Percentiles rank a stretch among this genome's conserved stretches.
Conservation (phyloP, 305 asterid species). For the Solanum chacoense region DNA sequence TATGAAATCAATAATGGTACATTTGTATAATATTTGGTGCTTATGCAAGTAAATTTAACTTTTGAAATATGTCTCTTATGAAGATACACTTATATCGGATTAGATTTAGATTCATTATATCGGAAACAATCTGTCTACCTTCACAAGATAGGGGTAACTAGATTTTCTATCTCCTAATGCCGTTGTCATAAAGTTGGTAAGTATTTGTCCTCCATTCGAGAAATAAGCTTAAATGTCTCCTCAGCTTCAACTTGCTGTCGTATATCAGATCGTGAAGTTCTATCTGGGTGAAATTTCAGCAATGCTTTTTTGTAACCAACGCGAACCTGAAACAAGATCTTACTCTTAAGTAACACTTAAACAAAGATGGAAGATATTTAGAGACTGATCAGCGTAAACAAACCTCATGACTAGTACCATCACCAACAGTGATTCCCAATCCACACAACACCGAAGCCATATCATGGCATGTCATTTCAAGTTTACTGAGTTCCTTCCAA, state of each 20-base stretch:
- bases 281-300: slow-evolving; percentile 81
- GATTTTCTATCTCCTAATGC: not conserved
- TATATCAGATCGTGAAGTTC: slow-evolving; percentile 37
- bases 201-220: slow-evolving; percentile 65
- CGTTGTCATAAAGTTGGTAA: slow-evolving; percentile 6
- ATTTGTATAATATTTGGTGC: not conserved
- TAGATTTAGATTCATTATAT: not conserved
- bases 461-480: slow-evolving; percentile 47
- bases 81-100: not conserved
- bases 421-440: slow-evolving; percentile 37
- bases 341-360: not conserved
- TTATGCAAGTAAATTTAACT: not conserved
- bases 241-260: slow-evolving; percentile 87
- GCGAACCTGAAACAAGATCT: slow-evolving; percentile 53
- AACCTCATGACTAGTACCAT: slow-evolving; percentile 62
- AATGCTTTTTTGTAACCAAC: slow-evolving; percentile 66
- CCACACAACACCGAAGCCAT: slow-evolving; percentile 65
- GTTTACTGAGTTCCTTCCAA: slow-evolving; percentile 38
- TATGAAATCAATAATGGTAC: not conserved
- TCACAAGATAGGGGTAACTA: not conserved
- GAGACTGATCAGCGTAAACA: not conserved
- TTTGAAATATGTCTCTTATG: not conserved
- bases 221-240: slow-evolving; percentile 87
- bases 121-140: not conserved
- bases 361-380: not conserved